Percentiles rank a stretch among this genome's conserved stretches.
Conservation (phyloP, 2,329 filamentous ascomycete species). For the Hypoxylon sp. region DNA sequence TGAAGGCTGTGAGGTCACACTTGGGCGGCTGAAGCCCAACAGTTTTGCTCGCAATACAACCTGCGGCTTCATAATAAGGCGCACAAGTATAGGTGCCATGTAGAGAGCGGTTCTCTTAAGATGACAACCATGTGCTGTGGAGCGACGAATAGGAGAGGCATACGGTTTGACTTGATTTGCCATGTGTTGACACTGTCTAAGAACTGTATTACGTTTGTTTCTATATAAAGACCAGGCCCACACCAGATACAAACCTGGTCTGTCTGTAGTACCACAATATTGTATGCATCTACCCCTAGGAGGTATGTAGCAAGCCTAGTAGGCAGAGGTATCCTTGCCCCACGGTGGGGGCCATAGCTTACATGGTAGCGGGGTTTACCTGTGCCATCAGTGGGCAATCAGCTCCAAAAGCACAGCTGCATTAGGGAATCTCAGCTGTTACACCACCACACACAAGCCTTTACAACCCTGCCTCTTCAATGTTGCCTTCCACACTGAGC, state of each 20-base stretch:
- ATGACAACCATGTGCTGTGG: constrained; percentile 1
- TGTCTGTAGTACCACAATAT: no score
- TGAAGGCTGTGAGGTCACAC: constrained; percentile 41
- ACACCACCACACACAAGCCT: constrained; percentile 26
- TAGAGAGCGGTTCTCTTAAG: neutral
- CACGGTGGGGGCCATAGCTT: constrained; percentile 38
- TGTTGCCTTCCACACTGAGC: neutral
- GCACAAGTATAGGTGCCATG: constrained; percentile 10
- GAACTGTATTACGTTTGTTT: constrained; percentile 35
- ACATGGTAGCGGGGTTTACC: constrained; percentile 14
- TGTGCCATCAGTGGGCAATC: constrained; percentile 33
- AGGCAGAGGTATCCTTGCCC: constrained; percentile 29
- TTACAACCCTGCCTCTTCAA: constrained; percentile 5
- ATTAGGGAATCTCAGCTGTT: constrained; percentile 34
- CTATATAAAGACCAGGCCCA: constrained; percentile 36
- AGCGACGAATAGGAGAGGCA: constrained; percentile 19
- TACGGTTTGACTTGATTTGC: neutral
- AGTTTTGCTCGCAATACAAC: constrained; percentile 8
- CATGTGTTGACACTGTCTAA: constrained; percentile 23
- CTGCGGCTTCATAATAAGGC: constrained; percentile 1
- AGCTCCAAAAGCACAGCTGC: constrained; percentile 32
- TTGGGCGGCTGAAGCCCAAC: constrained; percentile 18
- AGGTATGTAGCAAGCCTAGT: no score
- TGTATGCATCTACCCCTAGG: no score
- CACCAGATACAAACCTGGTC: constrained; percentile 8